These are phyloP conservation scores for Pythium phragmitis DNA, from an alignment of 352 stramenopile species.

Conservation along the genomic window DNA sequence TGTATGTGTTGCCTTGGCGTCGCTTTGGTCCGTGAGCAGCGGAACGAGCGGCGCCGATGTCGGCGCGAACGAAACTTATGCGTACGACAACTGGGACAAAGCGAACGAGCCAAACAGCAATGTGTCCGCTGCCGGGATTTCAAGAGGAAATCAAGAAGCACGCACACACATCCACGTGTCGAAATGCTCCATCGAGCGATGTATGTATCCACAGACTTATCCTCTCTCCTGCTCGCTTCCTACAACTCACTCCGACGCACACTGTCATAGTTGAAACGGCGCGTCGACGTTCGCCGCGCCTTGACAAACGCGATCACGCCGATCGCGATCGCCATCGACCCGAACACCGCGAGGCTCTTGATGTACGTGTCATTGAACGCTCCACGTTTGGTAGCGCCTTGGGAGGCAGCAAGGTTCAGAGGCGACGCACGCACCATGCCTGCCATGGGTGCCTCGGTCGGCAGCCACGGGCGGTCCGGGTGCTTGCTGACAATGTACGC, in stretches of 20 bases:
- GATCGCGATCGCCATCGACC: constrained; percentile 36
- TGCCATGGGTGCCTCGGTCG: constrained; percentile 20
- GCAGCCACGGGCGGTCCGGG: constrained; percentile 57
- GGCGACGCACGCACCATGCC: constrained; percentile 22
- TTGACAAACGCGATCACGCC: constrained; percentile 38
- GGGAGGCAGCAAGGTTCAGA: constrained; percentile 19
- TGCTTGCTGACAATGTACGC: constrained; percentile 66
- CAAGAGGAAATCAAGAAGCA: constrained; percentile 20
- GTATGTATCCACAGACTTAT: constrained; percentile 6
- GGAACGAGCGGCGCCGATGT: too few relatives aligned
- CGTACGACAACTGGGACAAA: too few relatives aligned
- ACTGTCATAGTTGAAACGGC: constrained; percentile 57
- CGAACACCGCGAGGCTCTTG: constrained; percentile 19
- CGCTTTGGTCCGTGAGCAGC: too few relatives aligned
- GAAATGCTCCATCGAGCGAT: constrained; percentile 13
- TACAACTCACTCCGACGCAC: constrained; percentile 41
- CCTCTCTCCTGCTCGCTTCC: neutral
- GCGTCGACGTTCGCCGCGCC: constrained; percentile 24
- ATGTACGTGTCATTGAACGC: constrained; percentile 21
- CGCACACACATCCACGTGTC: constrained; percentile 2
- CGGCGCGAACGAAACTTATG: too few relatives aligned
- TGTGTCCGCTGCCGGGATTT: neutral
- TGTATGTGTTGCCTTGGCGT: too few relatives aligned
- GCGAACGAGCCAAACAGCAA: too few relatives aligned
- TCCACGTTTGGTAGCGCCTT: constrained; percentile 6